Evolutionary conservation across 352 stramenopile genomes (phyloP), one percentile per base, ranked within the genome.

Genomic region (Phytophthora brassicae): DNA sequence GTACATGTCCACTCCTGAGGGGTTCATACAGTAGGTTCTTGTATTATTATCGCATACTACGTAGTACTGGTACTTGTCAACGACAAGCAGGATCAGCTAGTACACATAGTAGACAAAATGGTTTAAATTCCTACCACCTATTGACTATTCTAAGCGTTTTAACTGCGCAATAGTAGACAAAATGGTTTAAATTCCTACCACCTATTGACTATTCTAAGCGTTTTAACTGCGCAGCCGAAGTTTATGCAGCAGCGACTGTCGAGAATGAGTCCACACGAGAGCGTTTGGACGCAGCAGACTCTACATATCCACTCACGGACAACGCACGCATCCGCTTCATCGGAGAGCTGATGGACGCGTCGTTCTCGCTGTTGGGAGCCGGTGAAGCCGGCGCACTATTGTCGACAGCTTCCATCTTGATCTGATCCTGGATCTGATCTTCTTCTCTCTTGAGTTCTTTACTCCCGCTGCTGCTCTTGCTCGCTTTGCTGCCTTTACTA

Each of bases 251-350:
- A 20, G 65, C 66, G 44, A 77, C 62, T 6, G 79, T 84, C 63
- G 65, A 73, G 51, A 89, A 79, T 3, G 82, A 87, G 22, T 75
- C 79, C 3, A 91, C 73, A 11, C 82, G 75, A 38, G 82, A 89
- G 36, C 82, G 82, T 56, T 91, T 91, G 47, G 70, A 48, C 1
- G 74, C 64, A 17, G 65, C 77, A n/a, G 73, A 59, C 43, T 89
- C 78, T 47, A 74, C 61, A 50, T 69, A 86, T 42, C 68, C 74
- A 68, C 74, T 89, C 38, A 91, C 79, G 9, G 79, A 89, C 24
- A 91, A 69, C 31, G 82, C 79, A 35, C 82, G 82, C 70, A 89
- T 88, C 42, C 82, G 82, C 66, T 92, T 92, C n/a, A 74, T 89
- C 14, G 80, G 80, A 29, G 80, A 91, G 60, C 71, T 85, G 24